phyloP scores from a whole-genome alignment of 129 eudicot species.

The Chrysanthemum lavandulifolium region DNA sequence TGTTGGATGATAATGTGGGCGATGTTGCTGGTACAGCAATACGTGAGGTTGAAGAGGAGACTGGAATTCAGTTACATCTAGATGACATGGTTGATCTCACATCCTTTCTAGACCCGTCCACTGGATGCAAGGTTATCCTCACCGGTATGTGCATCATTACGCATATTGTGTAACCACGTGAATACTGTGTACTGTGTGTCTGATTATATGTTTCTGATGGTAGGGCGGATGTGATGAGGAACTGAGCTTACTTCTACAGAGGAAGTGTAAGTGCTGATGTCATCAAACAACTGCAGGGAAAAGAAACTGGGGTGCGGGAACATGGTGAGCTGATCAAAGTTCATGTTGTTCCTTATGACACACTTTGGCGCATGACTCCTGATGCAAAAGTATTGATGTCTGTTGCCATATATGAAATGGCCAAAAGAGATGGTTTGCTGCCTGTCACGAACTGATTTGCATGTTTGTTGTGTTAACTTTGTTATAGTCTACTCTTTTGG shows the following conservation, averaged over 20 bases:
- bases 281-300: constrained; percentile 78
- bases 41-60: constrained; percentile 99
- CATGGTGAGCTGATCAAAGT: constrained; percentile 91
- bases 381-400: constrained; percentile 97
- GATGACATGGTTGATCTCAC: constrained; percentile 88
- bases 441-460: constrained; percentile 30
- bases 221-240: constrained; percentile 94
- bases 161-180: not conserved
- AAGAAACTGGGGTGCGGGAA: constrained; percentile 83
- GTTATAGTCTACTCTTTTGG: too few relatives aligned
- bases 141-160: constrained; percentile 48
- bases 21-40: constrained; percentile 88
- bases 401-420: constrained; percentile 94
- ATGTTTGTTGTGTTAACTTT: not conserved
- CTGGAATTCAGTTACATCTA: constrained; percentile 66
- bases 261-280: constrained; percentile 60
- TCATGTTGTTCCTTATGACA: constrained; percentile 74
- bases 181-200: not conserved
- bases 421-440: constrained; percentile 69
- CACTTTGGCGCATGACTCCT: constrained; percentile 80
- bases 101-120: constrained; percentile 73
- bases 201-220: too few relatives aligned
- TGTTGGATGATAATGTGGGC: constrained; percentile 85
- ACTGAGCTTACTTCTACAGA: constrained; percentile 77
- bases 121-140: constrained; percentile 75